Evolutionary conservation across 768 basidiomycete species (phyloP).

Genomic region (Trametes villosa): DNA sequence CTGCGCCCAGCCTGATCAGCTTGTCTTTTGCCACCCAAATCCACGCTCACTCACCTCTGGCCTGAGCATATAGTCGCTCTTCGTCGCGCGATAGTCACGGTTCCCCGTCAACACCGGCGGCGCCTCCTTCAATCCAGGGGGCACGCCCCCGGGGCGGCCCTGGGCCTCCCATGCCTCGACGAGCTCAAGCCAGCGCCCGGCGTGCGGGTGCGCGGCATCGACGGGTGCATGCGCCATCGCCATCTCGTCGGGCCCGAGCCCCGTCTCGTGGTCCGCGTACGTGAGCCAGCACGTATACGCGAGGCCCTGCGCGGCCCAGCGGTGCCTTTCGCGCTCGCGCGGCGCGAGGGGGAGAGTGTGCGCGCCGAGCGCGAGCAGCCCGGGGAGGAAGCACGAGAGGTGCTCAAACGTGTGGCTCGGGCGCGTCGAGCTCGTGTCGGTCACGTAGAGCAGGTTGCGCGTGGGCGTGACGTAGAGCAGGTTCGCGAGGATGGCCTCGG

Average conservation of each 20-base stretch:
- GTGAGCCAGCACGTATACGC: constrained; percentile 74
- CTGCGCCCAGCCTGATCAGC: constrained; percentile 67
- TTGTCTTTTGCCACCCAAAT: constrained; percentile 59
- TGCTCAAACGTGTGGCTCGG: constrained; percentile 68
- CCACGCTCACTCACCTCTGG: constrained; percentile 75
- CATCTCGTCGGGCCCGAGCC: constrained; percentile 71
- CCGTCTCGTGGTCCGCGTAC: constrained; percentile 73
- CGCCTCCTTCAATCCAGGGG: constrained; percentile 57
- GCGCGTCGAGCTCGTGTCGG: constrained; percentile 47
- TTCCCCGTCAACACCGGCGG: constrained; percentile 29
- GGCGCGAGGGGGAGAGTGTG: constrained; percentile 63
- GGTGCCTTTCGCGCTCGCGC: constrained; percentile 54
- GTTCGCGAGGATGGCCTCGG: constrained; percentile 61
- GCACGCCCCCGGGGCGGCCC: constrained; percentile 39
- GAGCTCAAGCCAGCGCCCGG: constrained; percentile 41
- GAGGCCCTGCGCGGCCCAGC: constrained; percentile 78
- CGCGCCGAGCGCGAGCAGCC: constrained; percentile 72
- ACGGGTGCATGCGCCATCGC: constrained; percentile 17
- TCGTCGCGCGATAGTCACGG: constrained; percentile 57
- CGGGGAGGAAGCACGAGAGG: constrained; percentile 81
- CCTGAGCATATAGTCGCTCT: constrained; percentile 58
- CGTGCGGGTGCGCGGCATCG: constrained; percentile 14
- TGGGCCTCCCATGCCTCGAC: constrained; percentile 47
- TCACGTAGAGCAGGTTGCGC: constrained; percentile 74
- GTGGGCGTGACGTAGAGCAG: constrained; percentile 69